These are phyloP conservation scores for Silene conica DNA, from an alignment of 148 eudicot genomes.

Conservation along the genomic window DNA sequence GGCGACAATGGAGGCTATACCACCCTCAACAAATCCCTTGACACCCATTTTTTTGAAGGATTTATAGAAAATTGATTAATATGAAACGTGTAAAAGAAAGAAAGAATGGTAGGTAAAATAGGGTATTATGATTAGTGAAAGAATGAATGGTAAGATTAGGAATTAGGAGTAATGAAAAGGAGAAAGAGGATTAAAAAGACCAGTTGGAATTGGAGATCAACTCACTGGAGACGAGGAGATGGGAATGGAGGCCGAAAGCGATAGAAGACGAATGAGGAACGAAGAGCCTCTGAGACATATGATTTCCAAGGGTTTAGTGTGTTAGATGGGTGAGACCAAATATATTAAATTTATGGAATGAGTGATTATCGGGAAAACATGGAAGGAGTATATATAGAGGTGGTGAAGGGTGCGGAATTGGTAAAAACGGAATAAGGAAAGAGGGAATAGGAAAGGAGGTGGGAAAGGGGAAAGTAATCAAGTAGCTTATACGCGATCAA, in stretches of 20 bases:
- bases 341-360: background rate
- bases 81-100: background rate
- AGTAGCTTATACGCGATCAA: constrained; percentile 20
- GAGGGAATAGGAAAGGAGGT: background rate
- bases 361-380: background rate
- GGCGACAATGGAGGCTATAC: constrained; percentile 62
- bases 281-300: constrained; percentile 71
- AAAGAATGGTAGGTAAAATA: background rate
- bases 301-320: background rate
- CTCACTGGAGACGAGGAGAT: constrained; percentile 71
- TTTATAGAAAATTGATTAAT: background rate
- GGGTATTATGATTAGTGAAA: background rate
- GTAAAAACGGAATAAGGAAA: too few relatives aligned
- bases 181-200: constrained; percentile 4
- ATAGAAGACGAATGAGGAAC: constrained; percentile 64
- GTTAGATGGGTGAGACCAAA: background rate
- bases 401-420: too few relatives aligned
- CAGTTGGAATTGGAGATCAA: constrained; percentile 58
- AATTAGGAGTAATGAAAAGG: background rate
- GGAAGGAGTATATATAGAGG: constrained; percentile 5
- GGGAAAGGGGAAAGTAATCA: background rate
- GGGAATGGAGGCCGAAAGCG: constrained; percentile 63
- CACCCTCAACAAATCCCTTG: constrained; percentile 69
- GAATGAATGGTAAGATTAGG: too few relatives aligned
- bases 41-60: constrained; percentile 42